Percentiles rank a stretch among this genome's conserved stretches.
Conservation (phyloP, 331 rosid species). For the Dryas integrifolia region DNA sequence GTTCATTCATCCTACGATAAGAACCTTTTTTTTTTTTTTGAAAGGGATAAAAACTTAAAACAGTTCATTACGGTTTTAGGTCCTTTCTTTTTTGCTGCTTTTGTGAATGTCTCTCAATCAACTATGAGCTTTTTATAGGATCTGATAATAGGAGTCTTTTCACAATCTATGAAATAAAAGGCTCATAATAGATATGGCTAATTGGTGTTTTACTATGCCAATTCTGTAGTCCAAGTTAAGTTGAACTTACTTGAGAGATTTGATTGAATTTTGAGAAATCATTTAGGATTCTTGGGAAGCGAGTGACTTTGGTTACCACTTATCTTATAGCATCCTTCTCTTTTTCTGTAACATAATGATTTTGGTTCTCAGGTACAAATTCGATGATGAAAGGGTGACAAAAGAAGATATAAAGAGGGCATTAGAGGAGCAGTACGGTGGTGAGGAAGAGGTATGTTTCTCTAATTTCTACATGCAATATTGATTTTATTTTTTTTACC, state of each 20-base stretch:
- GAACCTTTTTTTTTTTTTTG: too few relatives aligned
- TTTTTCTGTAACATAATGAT: conserved; percentile 19
- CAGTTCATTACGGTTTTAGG: too few relatives aligned
- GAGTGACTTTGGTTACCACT: not conserved
- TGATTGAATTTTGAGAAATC: conserved; percentile 6
- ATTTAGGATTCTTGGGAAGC: not conserved
- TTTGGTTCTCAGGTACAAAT: conserved; percentile 63
- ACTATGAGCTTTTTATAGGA: too few relatives aligned
- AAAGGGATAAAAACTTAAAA: too few relatives aligned
- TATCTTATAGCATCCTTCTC: not conserved
- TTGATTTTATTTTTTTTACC: conserved; percentile 11
- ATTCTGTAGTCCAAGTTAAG: not conserved
- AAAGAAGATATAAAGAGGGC: conserved; percentile 88
- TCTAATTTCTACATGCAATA: conserved; percentile 20
- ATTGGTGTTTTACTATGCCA: not conserved
- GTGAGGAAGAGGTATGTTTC: conserved; percentile 81
- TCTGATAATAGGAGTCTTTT: too few relatives aligned
- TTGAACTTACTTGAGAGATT: not conserved
- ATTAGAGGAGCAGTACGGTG: conserved; percentile 96
- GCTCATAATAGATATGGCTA: not conserved
- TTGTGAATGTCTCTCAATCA: too few relatives aligned
- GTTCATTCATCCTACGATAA: too few relatives aligned
- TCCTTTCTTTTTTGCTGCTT: too few relatives aligned
- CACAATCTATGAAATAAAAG: not conserved
- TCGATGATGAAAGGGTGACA: conserved; percentile 88